Base-by-base conservation (phyloP, 2,329 filamentous ascomycete species). In the Colletotrichum somersetense region DNA sequence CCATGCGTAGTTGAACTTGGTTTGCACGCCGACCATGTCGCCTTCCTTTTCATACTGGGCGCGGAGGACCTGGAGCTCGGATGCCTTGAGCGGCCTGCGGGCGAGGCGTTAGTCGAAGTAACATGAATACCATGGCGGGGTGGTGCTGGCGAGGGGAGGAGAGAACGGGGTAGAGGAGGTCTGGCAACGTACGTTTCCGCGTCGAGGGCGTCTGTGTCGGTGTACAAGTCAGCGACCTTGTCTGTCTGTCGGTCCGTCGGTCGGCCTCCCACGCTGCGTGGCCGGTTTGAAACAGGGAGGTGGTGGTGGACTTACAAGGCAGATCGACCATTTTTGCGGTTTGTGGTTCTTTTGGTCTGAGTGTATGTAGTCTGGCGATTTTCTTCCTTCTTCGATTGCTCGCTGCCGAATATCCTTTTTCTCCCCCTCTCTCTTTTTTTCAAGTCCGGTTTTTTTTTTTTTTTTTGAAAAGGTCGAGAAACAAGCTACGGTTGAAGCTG, bases 1-100 rank as follows among this genome's bases (percentile, higher is more conserved):
- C 96, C 96, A 99, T 80, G 96, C 96, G 83, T 96, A 98, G 90
- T 99, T 99, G 89, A 99, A 99, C 82, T 98, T 98, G 74, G 96
- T 99, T 83, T 99, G 96, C 52, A 99, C 90, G 72, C 96, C 95
- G 73, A 97, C 96, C 86, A 97, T 97, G 78, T 97, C 94, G 76
- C 96, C 96, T 85, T 99, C 96, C 81, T 97, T 97, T 81, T 98
- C 96, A 81, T 96, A 99, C 82, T 99, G 96, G 73, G 93, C 88
- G 75, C 96, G 93, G 66, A 99, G 89, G 74, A 98, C 96, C 82
- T 95, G 91, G 73, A 99, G 92, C 84, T 99, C 96, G 62, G 94
- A 93, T 68, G 94, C 91, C 84, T 96, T 97, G 74, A 99, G 89
- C 76, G 96, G 93, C 80, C 94, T 96, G 77, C 76, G 48, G 4